Evolutionary conservation across 805 yeast species (phyloP).

Genomic region (Metschnikowia matae): DNA sequence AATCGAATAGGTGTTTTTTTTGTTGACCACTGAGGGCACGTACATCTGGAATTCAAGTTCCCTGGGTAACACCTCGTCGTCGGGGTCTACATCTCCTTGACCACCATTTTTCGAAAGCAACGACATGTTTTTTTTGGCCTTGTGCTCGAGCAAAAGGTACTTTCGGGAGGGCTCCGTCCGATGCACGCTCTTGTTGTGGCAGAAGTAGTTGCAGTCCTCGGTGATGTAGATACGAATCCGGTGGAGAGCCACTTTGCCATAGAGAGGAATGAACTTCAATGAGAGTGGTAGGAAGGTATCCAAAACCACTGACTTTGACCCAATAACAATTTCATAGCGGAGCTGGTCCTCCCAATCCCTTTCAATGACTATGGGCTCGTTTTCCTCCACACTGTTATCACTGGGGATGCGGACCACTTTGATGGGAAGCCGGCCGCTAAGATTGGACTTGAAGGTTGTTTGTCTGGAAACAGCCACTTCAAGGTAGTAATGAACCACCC

Average conservation of each 20-base stretch:
- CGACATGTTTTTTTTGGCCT: conserved; percentile 51
- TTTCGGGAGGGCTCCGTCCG: conserved; percentile 87
- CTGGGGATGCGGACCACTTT: conserved; percentile 71
- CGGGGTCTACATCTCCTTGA: conserved; percentile 29
- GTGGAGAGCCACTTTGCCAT: conserved; percentile 80
- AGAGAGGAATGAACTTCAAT: conserved; percentile 74
- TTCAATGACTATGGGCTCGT: conserved; percentile 87
- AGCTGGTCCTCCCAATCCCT: conserved; percentile 93
- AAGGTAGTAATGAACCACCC: conserved; percentile 66
- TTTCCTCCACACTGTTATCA: conserved; percentile 76
- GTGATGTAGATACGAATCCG: conserved; percentile 81
- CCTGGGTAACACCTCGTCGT: conserved; percentile 60
- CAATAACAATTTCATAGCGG: conserved; percentile 84
- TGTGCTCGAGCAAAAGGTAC: conserved; percentile 74
- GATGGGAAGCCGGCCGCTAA: conserved; percentile 61
- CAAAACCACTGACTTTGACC: conserved; percentile 81
- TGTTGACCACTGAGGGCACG: conserved; percentile 66
- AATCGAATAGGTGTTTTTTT: conserved; percentile 42
- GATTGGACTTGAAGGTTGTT: conserved; percentile 82
- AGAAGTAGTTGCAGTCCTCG: conserved; percentile 87
- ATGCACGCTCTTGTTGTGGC: conserved; percentile 82
- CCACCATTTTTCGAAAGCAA: conserved; percentile 42
- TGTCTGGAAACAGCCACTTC: conserved; percentile 68
- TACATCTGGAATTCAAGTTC: conserved; percentile 85
- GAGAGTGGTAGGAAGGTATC: conserved; percentile 83